Evolutionary conservation across 305 asterid genomes (phyloP), one percentile per base, ranked within the genome.

Genomic region (Plantago rigida): DNA sequence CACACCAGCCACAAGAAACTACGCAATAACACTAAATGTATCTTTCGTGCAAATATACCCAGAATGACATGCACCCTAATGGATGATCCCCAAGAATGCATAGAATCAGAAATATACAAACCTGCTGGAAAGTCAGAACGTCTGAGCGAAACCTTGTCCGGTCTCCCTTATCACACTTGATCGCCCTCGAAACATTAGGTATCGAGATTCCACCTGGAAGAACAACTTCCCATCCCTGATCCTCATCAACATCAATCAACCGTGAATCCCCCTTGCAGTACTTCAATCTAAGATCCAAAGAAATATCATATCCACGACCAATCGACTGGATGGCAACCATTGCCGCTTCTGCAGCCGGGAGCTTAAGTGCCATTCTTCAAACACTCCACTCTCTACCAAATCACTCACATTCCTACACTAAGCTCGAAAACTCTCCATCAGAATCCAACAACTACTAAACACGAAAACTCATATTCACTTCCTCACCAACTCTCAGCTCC

Each of bases 141-240:
- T 91, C 98, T 13, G 96, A 86, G 13, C 94, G 87, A 73, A 87
- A 91, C 67, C 98, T 70, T 0, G 89, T 91, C 44, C 87, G 82
- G 76, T 91, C 98, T 65, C 98, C 98, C 76, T 91, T 91, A 73
- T 91, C 98, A 50, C 98, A 86, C 71, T 91, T 91, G 62, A 91
- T 87, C 13, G 81, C 81, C 49, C 81, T 91, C 6, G 98, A 79
- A 65, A 91, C 95, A 48, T 79, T 75, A 47, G 82, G 80, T 41
- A 91, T 79, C 7, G 78, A 68, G 39, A 80, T 75, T 66, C 98
- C 96, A 66, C 88, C 94, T 0, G 95, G 94, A 63, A 91, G 93
- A 59, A 88, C 87, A 78, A 91, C 73, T 69, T 86, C 93, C 59
- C 82, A 81, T 39, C 86, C 84, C 63, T 74, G 82, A 57, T 75